Conservation (phyloP, 345 rosid species). For the Heritiera littoralis region DNA sequence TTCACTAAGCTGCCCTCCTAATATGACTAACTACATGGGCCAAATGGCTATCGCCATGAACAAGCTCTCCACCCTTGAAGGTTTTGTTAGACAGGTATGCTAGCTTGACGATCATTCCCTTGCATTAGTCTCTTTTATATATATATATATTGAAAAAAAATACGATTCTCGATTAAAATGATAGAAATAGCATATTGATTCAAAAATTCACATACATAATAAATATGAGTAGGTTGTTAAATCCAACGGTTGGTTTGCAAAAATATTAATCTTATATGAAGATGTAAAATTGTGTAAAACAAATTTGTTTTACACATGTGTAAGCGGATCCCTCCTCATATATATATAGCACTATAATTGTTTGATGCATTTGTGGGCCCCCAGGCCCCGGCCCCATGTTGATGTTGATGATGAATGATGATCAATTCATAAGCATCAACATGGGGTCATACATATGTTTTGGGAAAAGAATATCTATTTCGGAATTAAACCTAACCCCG, state of each 20-base stretch:
- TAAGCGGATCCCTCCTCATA: no score
- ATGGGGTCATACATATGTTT: not conserved
- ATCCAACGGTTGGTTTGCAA: no score
- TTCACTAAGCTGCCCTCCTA: slow-evolving; percentile 71
- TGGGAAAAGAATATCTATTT: not conserved
- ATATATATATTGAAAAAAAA: no score
- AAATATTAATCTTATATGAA: no score
- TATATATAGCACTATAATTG: not conserved
- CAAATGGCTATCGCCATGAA: slow-evolving; percentile 95
- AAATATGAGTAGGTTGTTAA: no score
- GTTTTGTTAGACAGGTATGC: slow-evolving; percentile 88
- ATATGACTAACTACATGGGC: slow-evolving; percentile 90
- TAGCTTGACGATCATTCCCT: not conserved
- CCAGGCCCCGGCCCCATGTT: not conserved
- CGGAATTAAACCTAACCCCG: not conserved
- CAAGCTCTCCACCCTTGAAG: slow-evolving; percentile 89
- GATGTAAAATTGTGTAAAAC: no score
- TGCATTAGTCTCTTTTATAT: not conserved
- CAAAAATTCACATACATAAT: no score
- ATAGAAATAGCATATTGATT: no score
- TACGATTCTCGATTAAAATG: no score
- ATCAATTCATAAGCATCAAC: not conserved
- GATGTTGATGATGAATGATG: not conserved
- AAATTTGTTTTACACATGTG: no score
- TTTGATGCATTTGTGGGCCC: not conserved